Evolutionary conservation across 176 grass and related monocot genomes (phyloP), one percentile per base, ranked within the genome.

Genomic region (Thinopyrum elongatum): DNA sequence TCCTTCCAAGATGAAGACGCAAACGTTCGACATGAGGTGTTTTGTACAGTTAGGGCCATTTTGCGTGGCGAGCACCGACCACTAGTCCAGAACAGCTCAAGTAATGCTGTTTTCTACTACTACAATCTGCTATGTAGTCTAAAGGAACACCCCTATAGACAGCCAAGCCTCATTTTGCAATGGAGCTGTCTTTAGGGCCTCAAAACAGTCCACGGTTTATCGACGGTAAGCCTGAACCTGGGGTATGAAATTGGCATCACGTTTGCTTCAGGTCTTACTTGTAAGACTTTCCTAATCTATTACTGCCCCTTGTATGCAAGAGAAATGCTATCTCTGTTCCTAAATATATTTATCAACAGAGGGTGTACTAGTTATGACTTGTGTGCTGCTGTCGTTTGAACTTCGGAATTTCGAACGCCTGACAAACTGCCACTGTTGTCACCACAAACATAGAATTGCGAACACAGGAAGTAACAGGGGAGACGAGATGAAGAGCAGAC

Each of bases 1-100:
- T 1, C 60, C 71, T 82, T 55, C n/a, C 30, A 12, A 64, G 77
- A 73, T 8, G 46, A 31, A 1, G 44, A 25, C 0, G 44, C 28
- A 19, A 19, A 42, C 34, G 17, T 21, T 49, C 70, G 22, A 57
- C 26, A 59, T 17, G 35, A 38, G 28, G 28, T 63, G 23, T 14
- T 82, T 26, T 59, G 31, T 31, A 16, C 62, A 81, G 82, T 3
- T 60, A 65, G 68, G 4, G 34, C 10, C 68, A 49, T 81, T 76
- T 82, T 89, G 53, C 77, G 65, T 86, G 79, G 73, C 31, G 26
- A 83, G 34, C n/a, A 33, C 29, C 82, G 29, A 39, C 78, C 70
- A 81, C 62, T 1, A 59, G 29, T 29, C 53, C 22, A 83, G 51
- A 47, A 19, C 47, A 60, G 35, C 26, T 5, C 31, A 53, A 70